These are phyloP conservation scores for Clitopilus hobsonii DNA, from an alignment of 768 basidiomycete genomes.

Conservation along the genomic window DNA sequence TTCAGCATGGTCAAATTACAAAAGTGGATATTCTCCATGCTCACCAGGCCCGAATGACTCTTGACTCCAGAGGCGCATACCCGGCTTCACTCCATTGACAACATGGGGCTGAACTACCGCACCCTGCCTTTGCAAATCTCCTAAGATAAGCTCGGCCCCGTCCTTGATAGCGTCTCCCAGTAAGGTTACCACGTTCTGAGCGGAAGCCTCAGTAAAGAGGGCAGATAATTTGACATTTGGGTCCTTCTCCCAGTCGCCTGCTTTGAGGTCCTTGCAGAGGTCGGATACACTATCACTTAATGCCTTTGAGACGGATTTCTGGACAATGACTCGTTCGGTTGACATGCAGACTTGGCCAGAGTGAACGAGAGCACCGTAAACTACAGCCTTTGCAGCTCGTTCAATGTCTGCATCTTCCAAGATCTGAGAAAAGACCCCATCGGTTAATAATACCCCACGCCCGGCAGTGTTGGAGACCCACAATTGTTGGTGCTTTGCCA, in stretches of 20 bases:
- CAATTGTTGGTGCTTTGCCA: slow-evolving; percentile 48
- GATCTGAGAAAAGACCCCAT: slow-evolving; percentile 25
- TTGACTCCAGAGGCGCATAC: slow-evolving; percentile 47
- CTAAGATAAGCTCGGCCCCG: slow-evolving; percentile 43
- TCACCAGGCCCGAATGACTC: slow-evolving; percentile 63
- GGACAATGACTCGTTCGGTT: slow-evolving; percentile 52
- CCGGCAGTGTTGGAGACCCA: slow-evolving; percentile 19
- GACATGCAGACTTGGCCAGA: slow-evolving; percentile 61
- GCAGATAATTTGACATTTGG: slow-evolving; percentile 25
- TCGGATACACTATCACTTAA: slow-evolving; percentile 30
- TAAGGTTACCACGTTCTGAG: slow-evolving; percentile 39
- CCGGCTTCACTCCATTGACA: slow-evolving; percentile 39
- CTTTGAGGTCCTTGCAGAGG: slow-evolving; percentile 28
- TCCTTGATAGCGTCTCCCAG: slow-evolving; percentile 36
- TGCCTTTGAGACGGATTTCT: slow-evolving; percentile 30
- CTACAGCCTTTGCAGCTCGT: slow-evolving; percentile 47
- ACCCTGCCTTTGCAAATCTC: slow-evolving; percentile 34
- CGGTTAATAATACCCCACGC: not conserved
- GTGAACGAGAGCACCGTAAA: slow-evolving; percentile 36
- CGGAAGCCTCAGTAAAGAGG: slow-evolving; percentile 40
- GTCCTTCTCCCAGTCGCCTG: slow-evolving; percentile 30
- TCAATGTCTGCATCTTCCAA: slow-evolving; percentile 48
- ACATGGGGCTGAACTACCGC: slow-evolving; percentile 51
- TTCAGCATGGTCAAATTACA: not conserved
- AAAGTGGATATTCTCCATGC: not conserved